phyloP scores from a whole-genome alignment of 2,329 filamentous ascomycete species.

The Ceratocystis destructans region DNA sequence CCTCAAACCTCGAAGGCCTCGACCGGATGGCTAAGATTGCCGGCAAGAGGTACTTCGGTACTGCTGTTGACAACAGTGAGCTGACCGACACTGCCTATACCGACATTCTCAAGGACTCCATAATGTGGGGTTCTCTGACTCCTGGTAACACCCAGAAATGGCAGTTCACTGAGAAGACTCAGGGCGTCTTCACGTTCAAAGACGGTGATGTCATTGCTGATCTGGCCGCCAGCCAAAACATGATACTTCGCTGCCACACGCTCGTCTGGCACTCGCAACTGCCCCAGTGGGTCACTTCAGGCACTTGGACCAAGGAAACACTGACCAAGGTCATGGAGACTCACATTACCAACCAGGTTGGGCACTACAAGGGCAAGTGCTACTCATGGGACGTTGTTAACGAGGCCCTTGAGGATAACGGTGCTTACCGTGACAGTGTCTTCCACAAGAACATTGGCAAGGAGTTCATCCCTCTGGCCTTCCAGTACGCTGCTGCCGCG shows the following conservation, averaged over 20 bases:
- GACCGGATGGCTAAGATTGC: constrained; percentile 37
- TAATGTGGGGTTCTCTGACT: constrained; percentile 49
- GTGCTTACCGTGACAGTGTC: constrained; percentile 37
- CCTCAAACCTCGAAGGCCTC: constrained; percentile 28
- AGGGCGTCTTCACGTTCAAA: constrained; percentile 46
- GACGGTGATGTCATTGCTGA: constrained; percentile 38
- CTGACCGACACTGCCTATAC: constrained; percentile 34
- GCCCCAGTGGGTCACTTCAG: constrained; percentile 22
- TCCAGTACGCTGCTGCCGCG: constrained; percentile 40
- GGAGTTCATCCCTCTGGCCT: constrained; percentile 44
- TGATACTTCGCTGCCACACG: constrained; percentile 45
- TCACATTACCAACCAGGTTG: constrained; percentile 46
- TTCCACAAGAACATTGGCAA: constrained; percentile 44
- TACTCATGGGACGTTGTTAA: constrained; percentile 55
- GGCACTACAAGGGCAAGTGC: constrained; percentile 45
- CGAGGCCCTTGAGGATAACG: constrained; percentile 46
- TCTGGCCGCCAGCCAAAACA: constrained; percentile 30
- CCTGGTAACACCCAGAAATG: constrained; percentile 48
- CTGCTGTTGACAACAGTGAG: constrained; percentile 42
- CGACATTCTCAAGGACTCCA: constrained; percentile 37
- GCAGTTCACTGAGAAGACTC: constrained; percentile 45
- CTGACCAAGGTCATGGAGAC: constrained; percentile 38
- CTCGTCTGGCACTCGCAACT: constrained; percentile 38
- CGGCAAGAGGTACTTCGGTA: constrained; percentile 46
- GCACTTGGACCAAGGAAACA: constrained; percentile 42